These are phyloP conservation scores for Cercospora nicotianae DNA, from an alignment of 2,329 filamentous ascomycete genomes.

Conservation along the genomic window DNA sequence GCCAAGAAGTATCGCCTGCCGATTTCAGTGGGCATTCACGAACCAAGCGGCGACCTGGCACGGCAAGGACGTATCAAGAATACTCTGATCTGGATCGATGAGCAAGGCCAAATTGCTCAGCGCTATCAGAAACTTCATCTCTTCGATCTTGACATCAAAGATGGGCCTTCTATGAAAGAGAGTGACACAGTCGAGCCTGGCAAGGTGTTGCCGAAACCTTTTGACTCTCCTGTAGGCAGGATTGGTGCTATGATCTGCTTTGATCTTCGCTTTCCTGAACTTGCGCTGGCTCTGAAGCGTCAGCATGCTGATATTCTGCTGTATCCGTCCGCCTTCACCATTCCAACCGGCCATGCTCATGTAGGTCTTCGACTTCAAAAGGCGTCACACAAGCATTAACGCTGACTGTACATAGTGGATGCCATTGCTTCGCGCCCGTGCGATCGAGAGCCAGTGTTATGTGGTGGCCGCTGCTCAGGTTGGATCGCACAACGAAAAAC, in stretches of 20 bases:
- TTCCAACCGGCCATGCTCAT: conserved; percentile 79
- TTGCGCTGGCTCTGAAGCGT: conserved; percentile 64
- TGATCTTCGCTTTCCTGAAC: conserved; percentile 81
- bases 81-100: conserved; percentile 66
- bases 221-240: conserved; percentile 70
- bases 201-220: conserved; percentile 63
- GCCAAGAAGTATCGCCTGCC: conserved; percentile 65
- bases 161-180: conserved; percentile 61
- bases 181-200: conserved; percentile 70
- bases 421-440: conserved; percentile 71
- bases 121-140: conserved; percentile 79
- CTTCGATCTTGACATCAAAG: conserved; percentile 65
- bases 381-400: not conserved
- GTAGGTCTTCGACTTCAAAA: not conserved
- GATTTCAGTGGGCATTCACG: conserved; percentile 87
- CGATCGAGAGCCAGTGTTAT: conserved; percentile 86
- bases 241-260: conserved; percentile 86
- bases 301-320: conserved; percentile 73
- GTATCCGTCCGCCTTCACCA: conserved; percentile 88
- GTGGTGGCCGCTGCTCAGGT: conserved; percentile 82
- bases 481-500: conserved; percentile 71
- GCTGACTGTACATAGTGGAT: conserved; percentile 60
- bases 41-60: conserved; percentile 55
- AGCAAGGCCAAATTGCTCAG: conserved; percentile 58
- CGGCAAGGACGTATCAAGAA: conserved; percentile 59